phyloP scores from a whole-genome alignment of 495 filamentous ascomycete species.

The Pyrenula aspistea region DNA sequence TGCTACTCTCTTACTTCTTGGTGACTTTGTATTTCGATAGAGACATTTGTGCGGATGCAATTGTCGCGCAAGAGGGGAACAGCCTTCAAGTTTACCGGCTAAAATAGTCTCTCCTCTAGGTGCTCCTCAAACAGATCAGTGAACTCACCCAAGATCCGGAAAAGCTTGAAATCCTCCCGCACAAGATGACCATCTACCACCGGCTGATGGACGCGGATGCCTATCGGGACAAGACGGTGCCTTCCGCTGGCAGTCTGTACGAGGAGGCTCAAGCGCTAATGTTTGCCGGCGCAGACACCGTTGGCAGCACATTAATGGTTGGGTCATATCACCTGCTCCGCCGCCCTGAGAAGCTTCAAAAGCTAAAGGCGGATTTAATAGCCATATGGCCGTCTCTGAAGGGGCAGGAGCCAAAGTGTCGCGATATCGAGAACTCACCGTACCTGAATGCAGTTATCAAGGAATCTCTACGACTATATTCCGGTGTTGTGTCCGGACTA shows the following conservation, averaged over 20 bases:
- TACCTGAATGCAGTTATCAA: constrained; percentile 36
- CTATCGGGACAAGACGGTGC: constrained; percentile 9
- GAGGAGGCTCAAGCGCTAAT: constrained; percentile 25
- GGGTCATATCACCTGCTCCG: constrained; percentile 21
- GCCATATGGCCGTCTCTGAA: not conserved
- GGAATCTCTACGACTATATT: constrained; percentile 36
- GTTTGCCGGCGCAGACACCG: constrained; percentile 29
- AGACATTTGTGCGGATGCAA: not conserved
- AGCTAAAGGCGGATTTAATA: constrained; percentile 19
- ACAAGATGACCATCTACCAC: constrained; percentile 25
- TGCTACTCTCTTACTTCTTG: not conserved
- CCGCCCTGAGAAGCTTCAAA: constrained; percentile 8
- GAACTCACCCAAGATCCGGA: constrained; percentile 10
- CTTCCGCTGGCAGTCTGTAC: constrained; percentile 9
- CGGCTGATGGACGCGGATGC: constrained; percentile 16
- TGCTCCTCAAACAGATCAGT: constrained; percentile 12
- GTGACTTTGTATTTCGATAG: not conserved
- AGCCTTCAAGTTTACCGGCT: not conserved
- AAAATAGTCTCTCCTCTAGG: constrained; percentile 1
- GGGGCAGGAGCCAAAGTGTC: not conserved
- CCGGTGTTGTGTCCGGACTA: constrained; percentile 10
- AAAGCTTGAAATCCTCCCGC: constrained; percentile 12
- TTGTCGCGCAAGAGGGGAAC: not conserved
- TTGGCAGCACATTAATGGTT: constrained; percentile 18
- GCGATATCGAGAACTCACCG: constrained; percentile 17